phyloP scores from a whole-genome alignment of 225 moss, liverwort and hornwort species.

The Bryoerythrophyllum caledonicum region DNA sequence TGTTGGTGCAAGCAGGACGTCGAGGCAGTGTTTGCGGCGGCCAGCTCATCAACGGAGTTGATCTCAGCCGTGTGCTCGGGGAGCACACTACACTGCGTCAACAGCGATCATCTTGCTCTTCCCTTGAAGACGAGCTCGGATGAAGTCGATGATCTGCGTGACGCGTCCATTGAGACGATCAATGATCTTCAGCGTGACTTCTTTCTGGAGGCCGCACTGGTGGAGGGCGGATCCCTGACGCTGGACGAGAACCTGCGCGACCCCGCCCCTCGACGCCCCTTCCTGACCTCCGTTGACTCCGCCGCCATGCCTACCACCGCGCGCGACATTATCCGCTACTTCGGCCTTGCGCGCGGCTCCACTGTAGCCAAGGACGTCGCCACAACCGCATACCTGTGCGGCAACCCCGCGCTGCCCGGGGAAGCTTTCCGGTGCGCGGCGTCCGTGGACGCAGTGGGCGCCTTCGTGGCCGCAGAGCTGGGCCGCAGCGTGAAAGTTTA shows the following conservation, averaged over 20 bases:
- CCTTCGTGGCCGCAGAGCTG: not conserved
- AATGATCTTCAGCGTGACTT: not conserved
- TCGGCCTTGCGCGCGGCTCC: not conserved
- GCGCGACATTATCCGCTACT: not conserved
- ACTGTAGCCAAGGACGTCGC: not conserved
- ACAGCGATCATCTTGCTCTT: too few relatives aligned
- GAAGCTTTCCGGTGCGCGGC: slow-evolving; percentile 2
- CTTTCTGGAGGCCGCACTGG: not conserved
- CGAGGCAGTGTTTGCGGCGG: too few relatives aligned
- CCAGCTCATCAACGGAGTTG: too few relatives aligned
- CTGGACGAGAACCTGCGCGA: not conserved
- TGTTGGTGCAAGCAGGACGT: too few relatives aligned
- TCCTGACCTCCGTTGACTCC: not conserved
- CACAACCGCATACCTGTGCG: slow-evolving; percentile 17
- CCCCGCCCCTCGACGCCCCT: not conserved
- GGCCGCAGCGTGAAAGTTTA: not conserved
- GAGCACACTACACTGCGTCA: too few relatives aligned
- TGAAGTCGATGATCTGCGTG: too few relatives aligned
- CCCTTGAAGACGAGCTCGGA: too few relatives aligned
- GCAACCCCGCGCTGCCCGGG: slow-evolving; percentile 3
- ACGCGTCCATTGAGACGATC: not conserved
- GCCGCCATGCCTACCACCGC: not conserved
- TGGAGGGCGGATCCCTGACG: not conserved
- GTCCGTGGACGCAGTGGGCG: not conserved
- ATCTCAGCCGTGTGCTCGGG: too few relatives aligned